Evolutionary conservation across 768 basidiomycete genomes (phyloP).

Genomic region (Chlorophyllum brunneum): DNA sequence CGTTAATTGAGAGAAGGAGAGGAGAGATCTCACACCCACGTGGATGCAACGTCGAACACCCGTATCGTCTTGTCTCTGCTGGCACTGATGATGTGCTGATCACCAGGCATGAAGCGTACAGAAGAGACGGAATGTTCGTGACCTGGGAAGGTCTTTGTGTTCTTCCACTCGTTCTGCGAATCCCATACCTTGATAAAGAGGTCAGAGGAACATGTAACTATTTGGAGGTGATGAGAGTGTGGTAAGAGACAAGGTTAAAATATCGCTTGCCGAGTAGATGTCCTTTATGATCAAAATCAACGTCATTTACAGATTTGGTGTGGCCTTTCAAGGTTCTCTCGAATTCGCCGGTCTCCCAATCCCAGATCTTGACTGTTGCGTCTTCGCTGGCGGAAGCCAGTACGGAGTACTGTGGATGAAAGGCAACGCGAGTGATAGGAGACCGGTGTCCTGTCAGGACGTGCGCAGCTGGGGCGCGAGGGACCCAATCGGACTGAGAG

Average conservation of each 20-base stretch:
- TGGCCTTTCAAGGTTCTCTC: slow-evolving; percentile 91
- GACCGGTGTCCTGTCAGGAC: slow-evolving; percentile 73
- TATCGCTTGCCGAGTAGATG: slow-evolving; percentile 60
- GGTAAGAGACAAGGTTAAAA: neutral
- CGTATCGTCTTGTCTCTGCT: slow-evolving; percentile 86
- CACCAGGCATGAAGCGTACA: slow-evolving; percentile 81
- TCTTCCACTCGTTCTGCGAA: slow-evolving; percentile 85
- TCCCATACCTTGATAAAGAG: slow-evolving; percentile 94
- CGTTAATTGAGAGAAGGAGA: slow-evolving; percentile 8
- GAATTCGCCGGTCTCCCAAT: slow-evolving; percentile 94
- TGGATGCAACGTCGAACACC: slow-evolving; percentile 83
- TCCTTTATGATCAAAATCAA: slow-evolving; percentile 87
- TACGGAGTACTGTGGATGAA: slow-evolving; percentile 82
- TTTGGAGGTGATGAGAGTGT: slow-evolving; percentile 18
- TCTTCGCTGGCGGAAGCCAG: slow-evolving; percentile 87
- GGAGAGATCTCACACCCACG: slow-evolving; percentile 43
- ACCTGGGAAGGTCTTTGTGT: slow-evolving; percentile 79
- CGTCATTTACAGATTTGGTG: slow-evolving; percentile 83
- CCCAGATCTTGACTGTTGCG: slow-evolving; percentile 90
- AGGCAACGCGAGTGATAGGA: slow-evolving; percentile 74
- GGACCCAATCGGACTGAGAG: slow-evolving; percentile 82
- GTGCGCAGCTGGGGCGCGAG: slow-evolving; percentile 78
- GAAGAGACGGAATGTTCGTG: slow-evolving; percentile 91
- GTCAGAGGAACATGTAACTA: slow-evolving; percentile 74
- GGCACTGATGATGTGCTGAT: slow-evolving; percentile 79